Conservation (phyloP, 371 early-diverging fungal species). For the Blastocladiella emersonii region DNA sequence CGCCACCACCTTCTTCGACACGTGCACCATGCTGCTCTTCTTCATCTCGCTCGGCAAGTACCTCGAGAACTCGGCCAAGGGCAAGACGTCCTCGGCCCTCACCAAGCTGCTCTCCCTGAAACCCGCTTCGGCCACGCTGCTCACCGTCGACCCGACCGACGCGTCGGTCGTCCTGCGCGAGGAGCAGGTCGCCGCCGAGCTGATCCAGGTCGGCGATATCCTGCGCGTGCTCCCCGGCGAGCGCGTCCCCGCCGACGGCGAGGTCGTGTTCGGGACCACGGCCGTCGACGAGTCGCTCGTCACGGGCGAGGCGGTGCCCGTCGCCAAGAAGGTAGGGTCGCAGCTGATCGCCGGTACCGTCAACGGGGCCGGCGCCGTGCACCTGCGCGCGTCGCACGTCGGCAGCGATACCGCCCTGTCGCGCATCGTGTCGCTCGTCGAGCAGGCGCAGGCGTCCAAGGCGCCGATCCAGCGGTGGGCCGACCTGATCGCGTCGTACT, state of each 20-base stretch:
- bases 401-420: conserved; percentile 67
- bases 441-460: conserved; percentile 69
- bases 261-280: conserved; percentile 62
- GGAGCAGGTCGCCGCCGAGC: conserved; percentile 71
- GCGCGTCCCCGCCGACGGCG: conserved; percentile 87
- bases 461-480: conserved; percentile 77
- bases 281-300: conserved; percentile 94
- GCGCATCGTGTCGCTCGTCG: conserved; percentile 80
- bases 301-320: conserved; percentile 91
- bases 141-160: conserved; percentile 22
- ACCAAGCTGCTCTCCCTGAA: conserved; percentile 73
- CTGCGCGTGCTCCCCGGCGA: conserved; percentile 84
- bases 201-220: conserved; percentile 68
- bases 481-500: conserved; percentile 67
- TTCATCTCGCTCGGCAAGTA: conserved; percentile 84
- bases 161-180: conserved; percentile 18
- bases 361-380: conserved; percentile 65
- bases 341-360: conserved; percentile 84
- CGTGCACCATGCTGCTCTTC: conserved; percentile 72
- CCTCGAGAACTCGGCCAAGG: conserved; percentile 87
- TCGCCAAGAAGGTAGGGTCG: conserved; percentile 54
- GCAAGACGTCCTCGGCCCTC: conserved; percentile 74
- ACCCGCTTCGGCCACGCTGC: conserved; percentile 57
- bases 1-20: conserved; percentile 84
- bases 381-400: conserved; percentile 56